Evolutionary conservation across 345 rosid species (phyloP), one percentile per base, ranked within the genome.

Genomic region (Aurinia saxatilis): DNA sequence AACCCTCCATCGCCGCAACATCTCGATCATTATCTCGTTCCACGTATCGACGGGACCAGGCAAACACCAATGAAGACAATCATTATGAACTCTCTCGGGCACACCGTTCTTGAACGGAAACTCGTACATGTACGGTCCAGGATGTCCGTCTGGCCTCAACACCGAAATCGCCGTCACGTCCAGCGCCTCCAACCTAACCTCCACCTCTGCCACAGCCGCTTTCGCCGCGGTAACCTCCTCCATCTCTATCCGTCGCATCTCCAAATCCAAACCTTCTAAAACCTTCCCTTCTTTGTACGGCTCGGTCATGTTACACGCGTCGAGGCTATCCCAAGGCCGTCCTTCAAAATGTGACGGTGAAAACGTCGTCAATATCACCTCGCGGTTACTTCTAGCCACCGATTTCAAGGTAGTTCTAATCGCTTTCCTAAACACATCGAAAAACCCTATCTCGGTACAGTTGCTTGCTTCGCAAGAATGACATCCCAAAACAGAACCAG

Each of bases 261-360:
- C 95, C 14, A 80, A 81, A 63, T 85, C 83, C 86, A 87, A 80
- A 60, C 89, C 95, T 80, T 87, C 90, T 13, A 93, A 51, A 34
- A 65, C 50, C 70, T 81, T 85, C 67, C 83, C 84, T 16, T 81
- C 91, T 51, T 62, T 27, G 45, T 79, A 84, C 12, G 99, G 99
- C 67, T 78, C 72, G 5, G 84, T 93, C 79, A 73, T 85, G 35
- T 89, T 74, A 72, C 99, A 93, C 66, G 99, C 96, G 46, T 80
- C 97, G 6, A 79, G 78, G 64, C 92, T 87, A 36, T 93, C 95
- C 99, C 99, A 93, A 2, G 73, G 66, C 33, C 90, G 91, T 2
- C 99, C 97, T 70, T 90, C 97, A 23, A 93, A 93, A 71, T 93
- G 97, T 27, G 95, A 79, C 2, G 99, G 99, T 11, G 97, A 82